Evolutionary conservation across 148 eudicot genomes (phyloP).

Genomic region (Simmondsia chinensis): DNA sequence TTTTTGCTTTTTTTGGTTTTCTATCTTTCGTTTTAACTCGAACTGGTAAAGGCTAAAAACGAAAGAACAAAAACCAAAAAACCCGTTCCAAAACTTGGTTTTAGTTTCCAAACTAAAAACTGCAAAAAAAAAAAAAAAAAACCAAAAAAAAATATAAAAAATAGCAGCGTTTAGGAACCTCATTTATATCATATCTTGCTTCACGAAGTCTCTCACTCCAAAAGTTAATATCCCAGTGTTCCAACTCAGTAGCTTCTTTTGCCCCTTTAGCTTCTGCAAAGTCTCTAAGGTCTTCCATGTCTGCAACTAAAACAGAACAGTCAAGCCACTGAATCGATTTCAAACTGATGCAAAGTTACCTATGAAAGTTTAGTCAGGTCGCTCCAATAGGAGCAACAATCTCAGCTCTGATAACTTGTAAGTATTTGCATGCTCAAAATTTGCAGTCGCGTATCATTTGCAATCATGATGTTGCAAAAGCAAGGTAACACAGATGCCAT

Average conservation of each 20-base stretch:
- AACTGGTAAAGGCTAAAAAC: too few relatives aligned
- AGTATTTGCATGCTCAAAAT: too few relatives aligned
- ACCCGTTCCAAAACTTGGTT: too few relatives aligned
- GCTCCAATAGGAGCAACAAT: background rate
- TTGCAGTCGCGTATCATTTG: too few relatives aligned
- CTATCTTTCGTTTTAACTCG: too few relatives aligned
- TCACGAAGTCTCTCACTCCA: constrained; percentile 94
- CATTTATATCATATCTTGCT: constrained; percentile 68
- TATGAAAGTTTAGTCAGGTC: background rate
- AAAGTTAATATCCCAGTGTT: constrained; percentile 59
- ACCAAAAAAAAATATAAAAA: background rate
- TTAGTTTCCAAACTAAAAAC: background rate
- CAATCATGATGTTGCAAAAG: too few relatives aligned
- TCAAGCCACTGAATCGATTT: background rate
- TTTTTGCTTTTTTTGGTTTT: too few relatives aligned
- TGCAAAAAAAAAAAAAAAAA: background rate
- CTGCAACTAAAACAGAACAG: constrained; percentile 15
- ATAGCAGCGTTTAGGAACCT: constrained; percentile 37
- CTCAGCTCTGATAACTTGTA: background rate
- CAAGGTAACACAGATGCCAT: too few relatives aligned
- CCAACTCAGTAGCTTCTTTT: constrained; percentile 51
- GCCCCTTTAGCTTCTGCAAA: constrained; percentile 57
- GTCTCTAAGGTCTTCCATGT: constrained; percentile 63
- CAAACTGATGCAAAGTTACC: background rate
- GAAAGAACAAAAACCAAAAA: too few relatives aligned